A percentile compares a stretch with the other conserved stretches of the same genome.
These are phyloP conservation scores for Paraurostyla sp. DNA, from an alignment of 73 alveolate species.

Conservation along the genomic window DNA sequence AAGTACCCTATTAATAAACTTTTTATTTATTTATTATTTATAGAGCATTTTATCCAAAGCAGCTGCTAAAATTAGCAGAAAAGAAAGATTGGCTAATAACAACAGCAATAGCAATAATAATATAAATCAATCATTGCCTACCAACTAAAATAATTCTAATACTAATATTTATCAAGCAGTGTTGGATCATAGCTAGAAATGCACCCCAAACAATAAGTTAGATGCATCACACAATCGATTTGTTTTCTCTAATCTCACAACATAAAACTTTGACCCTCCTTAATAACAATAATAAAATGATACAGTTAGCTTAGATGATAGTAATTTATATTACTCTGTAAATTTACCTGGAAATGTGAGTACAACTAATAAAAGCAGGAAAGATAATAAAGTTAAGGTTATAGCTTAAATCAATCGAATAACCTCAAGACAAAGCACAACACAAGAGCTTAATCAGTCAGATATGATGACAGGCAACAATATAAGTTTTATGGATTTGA, in stretches of 20 bases:
- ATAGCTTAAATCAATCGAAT: background rate
- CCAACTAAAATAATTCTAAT: background rate
- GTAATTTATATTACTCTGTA: background rate
- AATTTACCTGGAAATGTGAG: background rate
- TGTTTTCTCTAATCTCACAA: constrained; percentile 2
- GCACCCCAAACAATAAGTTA: constrained; percentile 20
- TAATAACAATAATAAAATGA: too few species aligned
- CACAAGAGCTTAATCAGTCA: constrained; percentile 4
- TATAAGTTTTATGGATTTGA: background rate
- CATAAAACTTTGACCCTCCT: constrained; percentile 7
- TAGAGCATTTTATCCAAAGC: constrained; percentile 25
- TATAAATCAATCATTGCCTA: background rate
- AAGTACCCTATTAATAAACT: background rate
- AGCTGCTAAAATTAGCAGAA: background rate
- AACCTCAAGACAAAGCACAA: background rate
- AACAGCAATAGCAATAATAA: background rate
- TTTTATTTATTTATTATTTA: background rate
- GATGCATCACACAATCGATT: constrained; percentile 26
- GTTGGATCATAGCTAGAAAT: background rate
- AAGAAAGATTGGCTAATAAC: constrained; percentile 13
- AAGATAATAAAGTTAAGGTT: constrained; percentile 30
- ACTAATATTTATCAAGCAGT: background rate
- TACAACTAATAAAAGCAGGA: background rate
- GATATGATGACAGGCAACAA: too few species aligned
- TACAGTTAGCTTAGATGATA: constrained; percentile 6